Evolutionary conservation across 345 rosid genomes (phyloP).

Genomic region (Euphorbia peplus): DNA sequence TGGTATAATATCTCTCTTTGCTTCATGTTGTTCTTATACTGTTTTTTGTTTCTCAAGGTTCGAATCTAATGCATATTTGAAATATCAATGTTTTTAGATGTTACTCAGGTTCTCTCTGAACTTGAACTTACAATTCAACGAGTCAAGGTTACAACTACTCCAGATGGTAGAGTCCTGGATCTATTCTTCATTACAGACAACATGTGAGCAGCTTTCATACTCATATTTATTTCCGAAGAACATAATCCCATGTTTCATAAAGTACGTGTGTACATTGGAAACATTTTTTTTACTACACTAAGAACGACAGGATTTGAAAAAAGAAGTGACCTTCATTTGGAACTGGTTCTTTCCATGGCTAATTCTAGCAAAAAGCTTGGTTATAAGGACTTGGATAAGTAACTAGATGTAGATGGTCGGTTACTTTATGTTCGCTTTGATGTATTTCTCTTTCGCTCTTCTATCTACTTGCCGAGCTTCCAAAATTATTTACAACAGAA

Average conservation of each 20-base stretch:
- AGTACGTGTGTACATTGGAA: too few relatives aligned
- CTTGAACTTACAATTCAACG: slow-evolving; percentile 78
- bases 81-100: slow-evolving; percentile 54
- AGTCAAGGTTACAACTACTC: slow-evolving; percentile 84
- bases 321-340: too few relatives aligned
- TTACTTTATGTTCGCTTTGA: neutral
- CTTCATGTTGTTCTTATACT: neutral
- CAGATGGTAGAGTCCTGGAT: slow-evolving; percentile 74
- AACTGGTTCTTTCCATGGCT: too few relatives aligned
- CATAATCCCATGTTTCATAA: neutral
- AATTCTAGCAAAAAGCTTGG: too few relatives aligned
- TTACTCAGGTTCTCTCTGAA: slow-evolving; percentile 71
- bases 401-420: neutral
- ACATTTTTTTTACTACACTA: too few relatives aligned
- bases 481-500: neutral
- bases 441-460: neutral
- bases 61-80: slow-evolving; percentile 18
- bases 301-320: too few relatives aligned
- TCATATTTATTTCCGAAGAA: neutral
- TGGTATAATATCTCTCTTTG: slow-evolving; percentile 38
- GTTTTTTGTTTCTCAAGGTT: neutral
- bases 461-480: neutral
- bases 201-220: slow-evolving; percentile 43
- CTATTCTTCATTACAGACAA: slow-evolving; percentile 83
- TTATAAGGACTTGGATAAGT: neutral